phyloP scores from a whole-genome alignment of 2,329 filamentous ascomycete genomes.

The Colletotrichum camelliae region DNA sequence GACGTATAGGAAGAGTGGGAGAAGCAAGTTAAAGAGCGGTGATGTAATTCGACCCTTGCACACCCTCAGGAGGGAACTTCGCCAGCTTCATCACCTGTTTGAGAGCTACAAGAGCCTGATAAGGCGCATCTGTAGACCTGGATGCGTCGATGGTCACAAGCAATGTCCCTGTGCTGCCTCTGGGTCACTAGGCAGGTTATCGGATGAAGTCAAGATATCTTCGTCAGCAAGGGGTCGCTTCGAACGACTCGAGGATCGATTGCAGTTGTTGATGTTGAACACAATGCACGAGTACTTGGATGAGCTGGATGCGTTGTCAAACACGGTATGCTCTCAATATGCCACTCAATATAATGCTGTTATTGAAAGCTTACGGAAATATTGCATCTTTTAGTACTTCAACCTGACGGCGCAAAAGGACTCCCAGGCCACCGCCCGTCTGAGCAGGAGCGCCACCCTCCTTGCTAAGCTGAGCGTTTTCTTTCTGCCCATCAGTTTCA shows the following conservation, averaged over 20 bases:
- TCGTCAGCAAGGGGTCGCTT: conserved; percentile 61
- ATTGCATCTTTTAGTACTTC: conserved; percentile 65
- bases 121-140: conserved; percentile 58
- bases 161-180: background rate
- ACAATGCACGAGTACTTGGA: conserved; percentile 68
- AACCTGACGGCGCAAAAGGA: conserved; percentile 79
- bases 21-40: conserved; percentile 41
- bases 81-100: conserved; percentile 65
- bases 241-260: conserved; percentile 61
- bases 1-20: conserved; percentile 15
- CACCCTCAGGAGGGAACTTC: conserved; percentile 64
- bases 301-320: conserved; percentile 74
- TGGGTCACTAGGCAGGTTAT: background rate
- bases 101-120: conserved; percentile 65
- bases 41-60: conserved; percentile 65
- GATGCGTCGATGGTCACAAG: conserved; percentile 25
- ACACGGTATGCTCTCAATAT: conserved; percentile 57
- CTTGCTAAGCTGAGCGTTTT: conserved; percentile 78
- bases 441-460: conserved; percentile 74
- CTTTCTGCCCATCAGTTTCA: conserved; percentile 76
- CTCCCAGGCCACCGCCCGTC: conserved; percentile 72
- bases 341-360: background rate
- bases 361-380: background rate
- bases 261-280: conserved; percentile 65
- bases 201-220: conserved; percentile 36